These are phyloP conservation scores for Nigrospora osmanthi DNA, from an alignment of 2,329 filamentous ascomycete genomes.

Conservation along the genomic window DNA sequence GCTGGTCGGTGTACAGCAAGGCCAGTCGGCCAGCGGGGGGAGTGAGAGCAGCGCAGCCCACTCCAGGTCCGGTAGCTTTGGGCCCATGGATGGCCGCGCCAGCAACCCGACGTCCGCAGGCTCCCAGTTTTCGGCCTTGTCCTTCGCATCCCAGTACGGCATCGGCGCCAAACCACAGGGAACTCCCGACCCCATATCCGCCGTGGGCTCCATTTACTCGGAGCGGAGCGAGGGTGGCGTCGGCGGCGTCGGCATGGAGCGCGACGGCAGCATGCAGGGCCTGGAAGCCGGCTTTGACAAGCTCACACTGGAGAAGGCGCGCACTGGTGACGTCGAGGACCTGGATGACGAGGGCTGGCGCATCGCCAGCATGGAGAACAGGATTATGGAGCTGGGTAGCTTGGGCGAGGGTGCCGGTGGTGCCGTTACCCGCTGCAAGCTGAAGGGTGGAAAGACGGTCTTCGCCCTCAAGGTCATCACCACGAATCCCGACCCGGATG, in stretches of 20 bases:
- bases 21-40: conserved; percentile 63
- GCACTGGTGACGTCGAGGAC: conserved; percentile 84
- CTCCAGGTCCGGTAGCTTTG: conserved; percentile 79
- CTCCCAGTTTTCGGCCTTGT: conserved; percentile 78
- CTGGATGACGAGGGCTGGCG: conserved; percentile 93
- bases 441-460: conserved; percentile 86
- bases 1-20: conserved; percentile 45
- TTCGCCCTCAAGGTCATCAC: conserved; percentile 99
- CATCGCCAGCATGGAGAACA: conserved; percentile 80
- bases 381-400: conserved; percentile 81
- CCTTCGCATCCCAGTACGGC: conserved; percentile 66
- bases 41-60: conserved; percentile 75
- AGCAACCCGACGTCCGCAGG: conserved; percentile 81
- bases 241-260: conserved; percentile 66
- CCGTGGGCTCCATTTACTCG: conserved; percentile 78
- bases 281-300: conserved; percentile 68
- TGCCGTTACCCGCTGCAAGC: conserved; percentile 82
- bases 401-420: conserved; percentile 93
- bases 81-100: conserved; percentile 63
- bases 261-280: conserved; percentile 72
- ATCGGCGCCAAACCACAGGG: conserved; percentile 60
- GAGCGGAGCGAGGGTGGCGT: conserved; percentile 68
- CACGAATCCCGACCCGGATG: conserved; percentile 92
- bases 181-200: conserved; percentile 79
- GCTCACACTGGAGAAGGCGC: conserved; percentile 71